Evolutionary conservation across 2,329 filamentous ascomycete species (phyloP), one percentile per base, ranked within the genome.

Genomic region (Penicillium polonicum): DNA sequence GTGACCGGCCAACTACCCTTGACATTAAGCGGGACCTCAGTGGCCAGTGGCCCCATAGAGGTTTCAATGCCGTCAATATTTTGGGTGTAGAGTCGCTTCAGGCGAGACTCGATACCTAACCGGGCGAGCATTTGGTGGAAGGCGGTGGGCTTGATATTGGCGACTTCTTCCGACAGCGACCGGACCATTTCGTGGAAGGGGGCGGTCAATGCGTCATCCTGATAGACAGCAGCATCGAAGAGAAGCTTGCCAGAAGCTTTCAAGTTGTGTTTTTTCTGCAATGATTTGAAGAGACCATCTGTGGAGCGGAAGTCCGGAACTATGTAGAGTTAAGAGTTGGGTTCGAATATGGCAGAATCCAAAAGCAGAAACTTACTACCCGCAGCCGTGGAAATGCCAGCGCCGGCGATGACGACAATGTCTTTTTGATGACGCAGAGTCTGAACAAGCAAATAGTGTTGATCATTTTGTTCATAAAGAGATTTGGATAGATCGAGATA

Each of bases 61-160:
- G 91, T 94, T 68, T 99, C 94, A 64, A 99, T 89, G 58, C 92
- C 91, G 76, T 99, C 94, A 35, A 99, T 93, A 67, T 99, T 99
- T 72, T 99, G 94, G 3, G 91, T 93, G 74, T 99, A 99, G 7
- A 99, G 83, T 43, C 94, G 90, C 71, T 97, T 80, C 25, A 99
- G 78, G 21, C 94, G 90, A 43, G 89, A 90, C 75, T 97, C 92
- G 57, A 90, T 84, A 4, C 93, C 91, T 23, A 99, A 82, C 4
- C 92, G 93, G 48, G 94, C 94, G 43, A 99, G 83, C 75, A 99
- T 84, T 72, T 97, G 90, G 79, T 99, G 94, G 71, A 99, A 99
- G 2, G 86, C 82, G 1, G 94, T 97, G 13, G 94, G 92, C 63
- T 87, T 78, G 54, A 93, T 92, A 50, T 83, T 82, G 65, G 87